A percentile compares a stretch with the other conserved stretches of the same genome.
Evolutionary conservation across 495 filamentous ascomycete genomes (phyloP).

Genomic region (Parachaetomium inaequale): DNA sequence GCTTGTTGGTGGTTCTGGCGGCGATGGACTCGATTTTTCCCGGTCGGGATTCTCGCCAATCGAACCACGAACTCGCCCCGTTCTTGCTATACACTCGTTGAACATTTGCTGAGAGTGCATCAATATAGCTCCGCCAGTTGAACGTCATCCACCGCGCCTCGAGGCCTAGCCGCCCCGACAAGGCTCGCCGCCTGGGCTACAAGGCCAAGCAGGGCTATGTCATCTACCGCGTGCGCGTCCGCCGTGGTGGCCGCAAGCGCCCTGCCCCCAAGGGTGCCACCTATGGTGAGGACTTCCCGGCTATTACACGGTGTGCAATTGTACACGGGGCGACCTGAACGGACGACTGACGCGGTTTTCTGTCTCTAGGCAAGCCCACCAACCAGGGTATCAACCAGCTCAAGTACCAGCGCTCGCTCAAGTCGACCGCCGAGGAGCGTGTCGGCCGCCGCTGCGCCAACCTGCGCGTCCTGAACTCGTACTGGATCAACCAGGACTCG

Average conservation of each 20-base stretch:
- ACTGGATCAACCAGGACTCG: slow-evolving; percentile 99
- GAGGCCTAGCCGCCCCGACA: slow-evolving; percentile 96
- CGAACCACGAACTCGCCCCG: slow-evolving; percentile 18
- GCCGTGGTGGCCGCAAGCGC: slow-evolving; percentile 95
- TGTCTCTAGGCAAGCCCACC: slow-evolving; percentile 83
- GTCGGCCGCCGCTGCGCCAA: slow-evolving; percentile 98
- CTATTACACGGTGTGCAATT: slow-evolving; percentile 1
- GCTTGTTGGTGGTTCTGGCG: slow-evolving; percentile 8
- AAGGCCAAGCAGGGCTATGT: slow-evolving; percentile 99
- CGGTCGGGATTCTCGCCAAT: not conserved
- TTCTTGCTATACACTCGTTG: slow-evolving; percentile 97
- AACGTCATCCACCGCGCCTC: slow-evolving; percentile 99
- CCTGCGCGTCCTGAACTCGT: slow-evolving; percentile 97
- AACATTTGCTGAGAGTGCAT: slow-evolving; percentile 99
- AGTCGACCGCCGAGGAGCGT: slow-evolving; percentile 97
- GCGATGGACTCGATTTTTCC: not conserved
- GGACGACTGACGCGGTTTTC: slow-evolving; percentile 20
- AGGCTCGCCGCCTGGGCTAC: slow-evolving; percentile 99
- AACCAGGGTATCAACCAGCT: slow-evolving; percentile 99
- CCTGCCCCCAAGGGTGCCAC: slow-evolving; percentile 97
- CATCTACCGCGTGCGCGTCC: slow-evolving; percentile 97
- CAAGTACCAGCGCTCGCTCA: slow-evolving; percentile 99
- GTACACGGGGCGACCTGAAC: not conserved
- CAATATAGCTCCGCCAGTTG: slow-evolving; percentile 98
- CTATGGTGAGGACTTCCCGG: slow-evolving; percentile 63